These are phyloP conservation scores for Osmanthus fragrans DNA, from an alignment of 257 asterid species.

Conservation along the genomic window DNA sequence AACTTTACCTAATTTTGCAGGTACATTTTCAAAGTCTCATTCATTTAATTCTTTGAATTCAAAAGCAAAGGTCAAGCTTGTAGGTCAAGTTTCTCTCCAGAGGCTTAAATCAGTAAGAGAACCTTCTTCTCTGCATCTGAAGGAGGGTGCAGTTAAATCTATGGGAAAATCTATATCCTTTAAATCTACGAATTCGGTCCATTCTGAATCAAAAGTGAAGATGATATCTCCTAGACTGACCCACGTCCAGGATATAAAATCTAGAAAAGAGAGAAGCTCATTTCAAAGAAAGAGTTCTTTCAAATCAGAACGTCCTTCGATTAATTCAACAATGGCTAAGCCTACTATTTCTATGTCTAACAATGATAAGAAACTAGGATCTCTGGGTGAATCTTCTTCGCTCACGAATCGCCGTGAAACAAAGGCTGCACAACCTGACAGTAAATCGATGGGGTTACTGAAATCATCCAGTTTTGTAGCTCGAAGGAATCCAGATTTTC, in stretches of 20 bases:
- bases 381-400: conserved; percentile 45
- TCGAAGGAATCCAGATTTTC: conserved; percentile 46
- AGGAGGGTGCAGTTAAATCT: conserved; percentile 63
- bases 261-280: conserved; percentile 49
- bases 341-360: conserved; percentile 45
- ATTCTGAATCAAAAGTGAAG: conserved; percentile 63
- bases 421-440: conserved; percentile 49
- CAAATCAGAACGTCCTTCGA: conserved; percentile 46
- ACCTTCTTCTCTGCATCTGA: conserved; percentile 45
- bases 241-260: conserved; percentile 49
- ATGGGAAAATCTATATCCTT: conserved; percentile 73
- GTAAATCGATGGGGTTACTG: conserved; percentile 44
- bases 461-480: conserved; percentile 60
- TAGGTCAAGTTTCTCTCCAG: conserved; percentile 62
- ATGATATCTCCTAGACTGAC: conserved; percentile 65
- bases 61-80: conserved; percentile 72
- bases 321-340: conserved; percentile 36
- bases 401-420: conserved; percentile 44
- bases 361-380: conserved; percentile 46
- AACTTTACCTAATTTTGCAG: conserved; percentile 44
- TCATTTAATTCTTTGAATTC: conserved; percentile 67
- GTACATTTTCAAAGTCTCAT: conserved; percentile 67
- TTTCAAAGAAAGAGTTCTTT: conserved; percentile 69
- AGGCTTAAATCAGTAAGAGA: conserved; percentile 72
- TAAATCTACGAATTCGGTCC: conserved; percentile 52